Evolutionary conservation across 225 moss, liverwort and hornwort genomes (phyloP), one percentile per base, ranked within the genome.

Genomic region (Marchantia polymorpha): DNA sequence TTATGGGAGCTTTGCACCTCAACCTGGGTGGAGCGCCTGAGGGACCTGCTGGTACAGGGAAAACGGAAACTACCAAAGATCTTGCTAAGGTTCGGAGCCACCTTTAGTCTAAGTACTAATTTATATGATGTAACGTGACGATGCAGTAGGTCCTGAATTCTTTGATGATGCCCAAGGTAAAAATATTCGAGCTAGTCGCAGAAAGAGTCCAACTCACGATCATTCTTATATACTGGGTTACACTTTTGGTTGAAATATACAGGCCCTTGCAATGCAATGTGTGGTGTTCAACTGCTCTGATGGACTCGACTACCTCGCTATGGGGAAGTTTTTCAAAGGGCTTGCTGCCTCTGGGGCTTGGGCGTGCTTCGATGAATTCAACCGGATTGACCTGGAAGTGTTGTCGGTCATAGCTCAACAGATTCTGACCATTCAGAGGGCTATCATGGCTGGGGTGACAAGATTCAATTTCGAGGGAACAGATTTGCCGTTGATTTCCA

Each of bases 211-310:
- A 61, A 22, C 23, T 59, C 16, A 59, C 5, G 59, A 61, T 61
- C 9, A 23, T 61, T 5, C 69, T 12, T 14, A 20, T 72, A 13
- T 72, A 39, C 20, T 12, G 7, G 19, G 15, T 10, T 0, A 13
- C 16, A 30, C 39, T n/a, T 7, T 30, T 8, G 19, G 47, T 48
- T 39, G 10, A 49, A 22, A 54, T 69, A n/a, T 82, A 74, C 72
- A 94, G 94, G 94, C 94, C 16, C 86, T 94, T 79, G 94, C 94
- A 66, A 94, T 90, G 91, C 92, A 94, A 81, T 94, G 94, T 86
- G 92, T 94, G 12, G 94, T 94, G 19, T 94, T 94, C 67, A 94
- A 94, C 64, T 94, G 94, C 79, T 94, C 94, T 0, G 91, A 94
- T 74, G 90, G 94, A 46, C 89, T 94, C 14, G 92, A 94, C 79